A percentile compares a stretch with the other conserved stretches of the same genome.
Conservation (phyloP, 2,329 filamentous ascomycete species). For the Trichothecium sympodiale region DNA sequence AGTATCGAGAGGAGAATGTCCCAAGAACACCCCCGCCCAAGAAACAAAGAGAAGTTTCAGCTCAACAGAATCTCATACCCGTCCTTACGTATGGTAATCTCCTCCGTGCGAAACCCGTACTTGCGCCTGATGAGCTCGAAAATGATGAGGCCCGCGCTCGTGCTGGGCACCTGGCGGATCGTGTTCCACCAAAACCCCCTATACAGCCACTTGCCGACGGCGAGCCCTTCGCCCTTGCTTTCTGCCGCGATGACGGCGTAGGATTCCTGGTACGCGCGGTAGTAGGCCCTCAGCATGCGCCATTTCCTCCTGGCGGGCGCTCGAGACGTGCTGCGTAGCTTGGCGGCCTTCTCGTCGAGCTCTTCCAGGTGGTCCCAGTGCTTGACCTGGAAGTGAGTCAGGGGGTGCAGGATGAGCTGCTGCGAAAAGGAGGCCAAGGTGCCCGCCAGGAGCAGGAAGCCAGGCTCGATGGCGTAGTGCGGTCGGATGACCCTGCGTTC, state of each 20-base stretch:
- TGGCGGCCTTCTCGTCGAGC: slow-evolving; percentile 50
- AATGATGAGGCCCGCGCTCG: slow-evolving; percentile 65
- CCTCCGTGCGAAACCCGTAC: slow-evolving; percentile 53
- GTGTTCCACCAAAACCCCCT: slow-evolving; percentile 63
- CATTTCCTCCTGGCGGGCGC: slow-evolving; percentile 22
- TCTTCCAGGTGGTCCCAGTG: slow-evolving; percentile 66
- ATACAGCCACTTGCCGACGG: slow-evolving; percentile 54
- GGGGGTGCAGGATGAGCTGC: slow-evolving; percentile 59
- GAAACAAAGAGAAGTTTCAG: slow-evolving; percentile 8
- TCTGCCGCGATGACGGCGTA: slow-evolving; percentile 47
- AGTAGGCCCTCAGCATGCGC: slow-evolving; percentile 53
- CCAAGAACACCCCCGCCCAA: too few species aligned
- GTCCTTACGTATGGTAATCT: slow-evolving; percentile 54
- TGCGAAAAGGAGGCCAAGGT: slow-evolving; percentile 57
- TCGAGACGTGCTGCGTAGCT: slow-evolving; percentile 22
- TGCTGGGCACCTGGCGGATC: slow-evolving; percentile 64
- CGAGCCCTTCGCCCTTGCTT: slow-evolving; percentile 43
- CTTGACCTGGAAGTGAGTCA: slow-evolving; percentile 59
- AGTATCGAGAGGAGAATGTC: too few species aligned
- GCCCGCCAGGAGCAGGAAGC: slow-evolving; percentile 59
- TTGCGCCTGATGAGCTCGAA: slow-evolving; percentile 67
- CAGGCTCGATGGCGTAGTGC: slow-evolving; percentile 65
- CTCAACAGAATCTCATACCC: slow-evolving; percentile 60
- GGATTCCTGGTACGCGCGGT: slow-evolving; percentile 60
- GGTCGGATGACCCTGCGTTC: slow-evolving; percentile 45